Conservation (phyloP, 75 land plant species). For the Isoetes taiwanensis region DNA sequence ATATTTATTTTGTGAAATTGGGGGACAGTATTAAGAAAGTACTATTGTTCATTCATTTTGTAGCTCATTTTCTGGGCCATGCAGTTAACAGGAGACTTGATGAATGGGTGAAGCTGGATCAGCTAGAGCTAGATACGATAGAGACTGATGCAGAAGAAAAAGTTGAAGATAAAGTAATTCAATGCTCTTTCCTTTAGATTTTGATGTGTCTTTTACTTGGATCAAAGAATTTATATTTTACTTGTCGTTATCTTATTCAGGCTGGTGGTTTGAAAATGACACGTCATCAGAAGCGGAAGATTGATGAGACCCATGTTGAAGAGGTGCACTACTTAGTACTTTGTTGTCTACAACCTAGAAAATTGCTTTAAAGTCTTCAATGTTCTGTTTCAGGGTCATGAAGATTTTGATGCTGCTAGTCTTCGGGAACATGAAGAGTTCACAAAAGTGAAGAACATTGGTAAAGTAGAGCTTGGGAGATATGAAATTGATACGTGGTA, state of each 20-base stretch:
- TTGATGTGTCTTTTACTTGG: background rate
- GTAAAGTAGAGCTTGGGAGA: slow-evolving; percentile 86
- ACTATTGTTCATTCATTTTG: no score
- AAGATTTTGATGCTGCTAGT: slow-evolving; percentile 93
- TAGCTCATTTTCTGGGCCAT: background rate
- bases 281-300: slow-evolving; percentile 85
- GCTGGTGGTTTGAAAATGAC: slow-evolving; percentile 87
- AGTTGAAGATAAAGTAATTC: slow-evolving; percentile 72
- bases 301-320: slow-evolving; percentile 93
- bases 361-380: no score
- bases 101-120: slow-evolving; percentile 93
- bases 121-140: slow-evolving; percentile 72
- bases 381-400: slow-evolving; percentile 51
- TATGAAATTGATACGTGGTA: slow-evolving; percentile 99
- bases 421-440: slow-evolving; percentile 94
- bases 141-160: slow-evolving; percentile 70
- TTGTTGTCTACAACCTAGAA: no score
- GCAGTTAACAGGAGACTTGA: slow-evolving; percentile 87
- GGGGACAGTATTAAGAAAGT: no score
- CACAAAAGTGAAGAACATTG: slow-evolving; percentile 93
- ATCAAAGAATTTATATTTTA: background rate
- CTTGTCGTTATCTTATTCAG: slow-evolving; percentile 17
- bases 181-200: background rate
- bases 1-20: no score
- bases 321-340: slow-evolving; percentile 12